These are phyloP conservation scores for Zymoseptoria pseudotritici DNA, from an alignment of 2,329 filamentous ascomycete species.

Conservation along the genomic window DNA sequence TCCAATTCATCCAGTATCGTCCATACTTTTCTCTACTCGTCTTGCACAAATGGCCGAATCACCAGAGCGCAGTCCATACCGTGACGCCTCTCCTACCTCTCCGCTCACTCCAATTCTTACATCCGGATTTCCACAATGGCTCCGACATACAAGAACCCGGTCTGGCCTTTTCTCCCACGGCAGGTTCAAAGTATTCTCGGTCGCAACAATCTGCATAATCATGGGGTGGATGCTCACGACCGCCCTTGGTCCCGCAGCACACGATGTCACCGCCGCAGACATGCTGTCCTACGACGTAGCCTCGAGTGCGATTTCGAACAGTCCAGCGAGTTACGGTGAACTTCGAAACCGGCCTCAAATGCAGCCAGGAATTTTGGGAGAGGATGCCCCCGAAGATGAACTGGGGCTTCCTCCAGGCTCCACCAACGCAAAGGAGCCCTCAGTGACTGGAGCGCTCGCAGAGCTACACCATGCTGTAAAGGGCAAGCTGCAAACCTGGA, in stretches of 20 bases:
- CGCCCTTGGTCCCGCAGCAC: constrained; percentile 14
- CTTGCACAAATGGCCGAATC: constrained; percentile 16
- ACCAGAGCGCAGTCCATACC: constrained; percentile 14
- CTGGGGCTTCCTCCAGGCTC: not conserved
- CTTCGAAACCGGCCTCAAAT: not conserved
- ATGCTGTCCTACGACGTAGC: constrained; percentile 11
- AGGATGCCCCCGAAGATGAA: constrained; percentile 11
- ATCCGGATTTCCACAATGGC: constrained; percentile 23
- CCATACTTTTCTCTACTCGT: not conserved
- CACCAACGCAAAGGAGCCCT: constrained; percentile 13
- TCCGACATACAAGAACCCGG: constrained; percentile 14
- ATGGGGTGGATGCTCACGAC: constrained; percentile 28
- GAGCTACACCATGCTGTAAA: constrained; percentile 29
- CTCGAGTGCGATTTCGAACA: constrained; percentile 17
- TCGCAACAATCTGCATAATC: constrained; percentile 21
- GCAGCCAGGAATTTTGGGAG: constrained; percentile 15
- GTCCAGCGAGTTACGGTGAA: constrained; percentile 18
- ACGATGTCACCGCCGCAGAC: constrained; percentile 3
- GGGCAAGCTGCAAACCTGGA: constrained; percentile 27
- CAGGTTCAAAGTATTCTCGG: constrained; percentile 18
- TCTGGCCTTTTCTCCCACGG: constrained; percentile 13
- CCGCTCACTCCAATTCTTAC: constrained; percentile 21
- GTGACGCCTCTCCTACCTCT: constrained; percentile 18
- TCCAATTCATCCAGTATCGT: not conserved
- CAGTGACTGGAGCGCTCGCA: constrained; percentile 26